These are phyloP conservation scores for Eucalyptus shirleyi DNA, from an alignment of 345 rosid species.

Conservation along the genomic window DNA sequence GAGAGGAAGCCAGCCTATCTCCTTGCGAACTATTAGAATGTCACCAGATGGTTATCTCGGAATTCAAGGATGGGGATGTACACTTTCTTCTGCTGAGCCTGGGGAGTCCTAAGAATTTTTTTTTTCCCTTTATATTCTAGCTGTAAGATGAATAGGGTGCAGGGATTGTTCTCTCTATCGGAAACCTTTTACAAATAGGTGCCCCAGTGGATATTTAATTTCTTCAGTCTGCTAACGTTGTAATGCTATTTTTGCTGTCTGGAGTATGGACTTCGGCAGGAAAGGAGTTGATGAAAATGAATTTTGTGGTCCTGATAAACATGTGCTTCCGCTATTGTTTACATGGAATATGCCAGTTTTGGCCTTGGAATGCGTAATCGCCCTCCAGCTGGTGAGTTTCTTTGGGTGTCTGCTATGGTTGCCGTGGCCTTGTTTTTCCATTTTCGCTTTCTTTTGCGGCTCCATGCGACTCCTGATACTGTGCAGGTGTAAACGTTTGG, in stretches of 20 bases:
- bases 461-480: background rate
- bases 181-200: slow-evolving; percentile 20
- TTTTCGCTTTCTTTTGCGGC: background rate
- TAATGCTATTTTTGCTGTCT: background rate
- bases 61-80: slow-evolving; percentile 8
- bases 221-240: background rate
- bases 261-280: background rate
- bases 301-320: background rate
- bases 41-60: background rate
- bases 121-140: slow-evolving; percentile 2
- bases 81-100: slow-evolving; percentile 8
- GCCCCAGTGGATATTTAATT: background rate
- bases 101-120: slow-evolving; percentile 24
- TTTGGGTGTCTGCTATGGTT: background rate
- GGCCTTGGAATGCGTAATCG: background rate
- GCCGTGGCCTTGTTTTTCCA: background rate
- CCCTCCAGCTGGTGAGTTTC: background rate
- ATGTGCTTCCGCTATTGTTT: background rate
- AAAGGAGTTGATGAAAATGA: background rate
- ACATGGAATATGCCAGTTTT: background rate
- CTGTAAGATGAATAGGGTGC: slow-evolving; percentile 35
- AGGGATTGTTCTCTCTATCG: slow-evolving; percentile 30
- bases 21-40: background rate
- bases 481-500: background rate
- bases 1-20: slow-evolving; percentile 15